Evolutionary conservation across 1,284 basidiomycete genomes (phyloP).

Genomic region (Cerrena zonata): DNA sequence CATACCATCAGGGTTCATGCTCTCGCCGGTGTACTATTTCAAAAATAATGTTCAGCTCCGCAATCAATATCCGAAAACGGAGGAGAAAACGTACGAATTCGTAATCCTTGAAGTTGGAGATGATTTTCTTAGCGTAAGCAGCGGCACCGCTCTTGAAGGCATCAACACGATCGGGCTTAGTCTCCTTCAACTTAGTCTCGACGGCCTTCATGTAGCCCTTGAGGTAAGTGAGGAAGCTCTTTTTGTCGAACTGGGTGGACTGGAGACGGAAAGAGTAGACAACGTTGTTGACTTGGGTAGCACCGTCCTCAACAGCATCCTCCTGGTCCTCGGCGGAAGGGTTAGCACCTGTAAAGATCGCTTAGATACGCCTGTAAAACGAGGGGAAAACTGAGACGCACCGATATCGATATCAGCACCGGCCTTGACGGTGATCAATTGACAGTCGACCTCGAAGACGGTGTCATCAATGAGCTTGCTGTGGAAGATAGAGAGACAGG

Average conservation of each 20-base stretch:
- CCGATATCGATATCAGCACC: constrained; percentile 90
- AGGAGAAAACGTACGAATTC: constrained; percentile 78
- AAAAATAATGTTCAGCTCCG: neutral
- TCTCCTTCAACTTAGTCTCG: constrained; percentile 57
- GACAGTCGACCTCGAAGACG: constrained; percentile 88
- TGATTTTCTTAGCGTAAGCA: constrained; percentile 80
- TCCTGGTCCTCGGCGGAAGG: constrained; percentile 86
- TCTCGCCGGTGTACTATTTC: constrained; percentile 85
- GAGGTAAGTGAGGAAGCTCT: constrained; percentile 79
- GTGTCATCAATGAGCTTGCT: constrained; percentile 82
- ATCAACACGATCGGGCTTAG: constrained; percentile 64
- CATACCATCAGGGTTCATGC: constrained; percentile 86
- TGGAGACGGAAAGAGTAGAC: constrained; percentile 90
- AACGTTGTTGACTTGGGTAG: constrained; percentile 81
- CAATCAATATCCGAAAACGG: neutral
- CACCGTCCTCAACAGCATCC: constrained; percentile 81
- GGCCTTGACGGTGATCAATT: constrained; percentile 68
- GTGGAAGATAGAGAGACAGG: constrained; percentile 11
- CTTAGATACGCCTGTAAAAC: constrained; percentile 1
- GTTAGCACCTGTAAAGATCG: constrained; percentile 63
- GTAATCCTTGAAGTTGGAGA: constrained; percentile 86
- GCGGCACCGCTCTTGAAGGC: constrained; percentile 83
- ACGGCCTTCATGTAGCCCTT: constrained; percentile 88
- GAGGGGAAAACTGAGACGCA: constrained; percentile 28
- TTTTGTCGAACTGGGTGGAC: constrained; percentile 86